Percentiles rank a stretch among this genome's conserved stretches.
phyloP scores from a whole-genome alignment of 1,284 basidiomycete genomes.

The Leucoagaricus sp. region DNA sequence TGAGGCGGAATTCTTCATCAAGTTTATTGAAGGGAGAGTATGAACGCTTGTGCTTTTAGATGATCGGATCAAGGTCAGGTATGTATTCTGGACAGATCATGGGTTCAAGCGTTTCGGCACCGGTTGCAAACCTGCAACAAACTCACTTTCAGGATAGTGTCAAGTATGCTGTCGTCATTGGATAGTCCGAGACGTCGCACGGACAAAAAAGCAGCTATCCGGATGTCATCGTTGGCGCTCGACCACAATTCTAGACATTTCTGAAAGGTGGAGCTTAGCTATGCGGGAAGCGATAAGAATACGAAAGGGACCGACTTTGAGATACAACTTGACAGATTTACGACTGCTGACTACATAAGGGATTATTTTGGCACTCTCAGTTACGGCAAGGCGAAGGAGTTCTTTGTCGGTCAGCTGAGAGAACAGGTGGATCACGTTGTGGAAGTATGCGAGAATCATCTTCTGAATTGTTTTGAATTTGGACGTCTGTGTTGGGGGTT shows the following conservation, averaged over 20 bases:
- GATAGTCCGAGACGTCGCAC: slow-evolving; percentile 81
- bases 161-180: slow-evolving; percentile 81
- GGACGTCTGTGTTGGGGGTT: slow-evolving; percentile 71
- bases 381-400: slow-evolving; percentile 71
- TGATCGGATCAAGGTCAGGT: slow-evolving; percentile 82
- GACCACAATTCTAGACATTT: slow-evolving; percentile 86
- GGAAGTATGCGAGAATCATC: slow-evolving; percentile 87
- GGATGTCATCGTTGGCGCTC: slow-evolving; percentile 74
- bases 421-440: slow-evolving; percentile 80
- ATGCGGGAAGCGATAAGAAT: slow-evolving; percentile 14
- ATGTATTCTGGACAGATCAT: slow-evolving; percentile 62
- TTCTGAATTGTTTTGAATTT: slow-evolving; percentile 86
- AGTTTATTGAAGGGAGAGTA: slow-evolving; percentile 90
- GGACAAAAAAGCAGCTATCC: slow-evolving; percentile 89
- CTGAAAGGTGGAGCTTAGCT: slow-evolving; percentile 36
- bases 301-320: slow-evolving; percentile 64
- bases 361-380: slow-evolving; percentile 83
- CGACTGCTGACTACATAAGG: slow-evolving; percentile 85
- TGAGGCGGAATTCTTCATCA: slow-evolving; percentile 98
- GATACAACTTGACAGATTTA: slow-evolving; percentile 81
- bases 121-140: slow-evolving; percentile 4
- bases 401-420: slow-evolving; percentile 75
- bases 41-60: slow-evolving; percentile 84
- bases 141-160: slow-evolving; percentile 83
- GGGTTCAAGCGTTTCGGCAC: slow-evolving; percentile 1